A percentile compares a stretch with the other conserved stretches of the same genome.
Evolutionary conservation across 352 stramenopile genomes (phyloP).

Genomic region (Globisporangium emineosum): DNA sequence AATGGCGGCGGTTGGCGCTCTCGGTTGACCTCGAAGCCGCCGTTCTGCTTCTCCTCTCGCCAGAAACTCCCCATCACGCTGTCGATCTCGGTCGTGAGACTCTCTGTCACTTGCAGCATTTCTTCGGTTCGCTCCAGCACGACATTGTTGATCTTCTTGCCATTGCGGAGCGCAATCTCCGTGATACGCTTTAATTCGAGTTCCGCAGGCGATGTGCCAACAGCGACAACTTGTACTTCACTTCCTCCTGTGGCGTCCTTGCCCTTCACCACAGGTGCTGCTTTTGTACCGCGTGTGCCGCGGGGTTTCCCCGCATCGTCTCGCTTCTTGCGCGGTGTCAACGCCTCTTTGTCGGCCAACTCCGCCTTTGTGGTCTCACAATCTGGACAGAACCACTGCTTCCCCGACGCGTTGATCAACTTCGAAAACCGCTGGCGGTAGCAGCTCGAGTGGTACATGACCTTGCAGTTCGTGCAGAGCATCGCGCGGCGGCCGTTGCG

Average conservation of each 20-base stretch:
- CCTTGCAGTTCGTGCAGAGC: slow-evolving; percentile 75
- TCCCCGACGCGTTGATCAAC: slow-evolving; percentile 48
- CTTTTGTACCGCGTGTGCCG: slow-evolving; percentile 22
- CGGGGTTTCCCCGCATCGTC: slow-evolving; percentile 28
- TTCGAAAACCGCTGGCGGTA: slow-evolving; percentile 79
- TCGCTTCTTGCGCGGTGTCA: slow-evolving; percentile 36
- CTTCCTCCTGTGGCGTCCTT: slow-evolving; percentile 14
- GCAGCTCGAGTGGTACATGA: slow-evolving; percentile 85
- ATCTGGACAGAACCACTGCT: slow-evolving; percentile 82
- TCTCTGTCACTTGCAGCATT: slow-evolving; percentile 63
- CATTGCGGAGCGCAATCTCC: slow-evolving; percentile 62
- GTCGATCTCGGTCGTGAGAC: slow-evolving; percentile 46
- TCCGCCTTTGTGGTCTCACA: slow-evolving; percentile 50
- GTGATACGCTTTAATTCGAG: slow-evolving; percentile 61
- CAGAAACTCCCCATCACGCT: slow-evolving; percentile 34
- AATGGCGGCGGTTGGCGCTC: slow-evolving; percentile 34
- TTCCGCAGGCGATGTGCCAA: slow-evolving; percentile 21
- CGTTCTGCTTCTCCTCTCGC: slow-evolving; percentile 10
- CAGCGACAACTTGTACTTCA: not conserved
- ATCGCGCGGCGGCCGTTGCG: slow-evolving; percentile 75
- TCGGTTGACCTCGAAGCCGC: not conserved
- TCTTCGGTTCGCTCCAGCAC: slow-evolving; percentile 78
- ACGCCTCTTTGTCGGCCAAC: slow-evolving; percentile 30
- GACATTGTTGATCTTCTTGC: slow-evolving; percentile 70
- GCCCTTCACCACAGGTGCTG: not conserved